Evolutionary conservation across 176 grass and related monocot genomes (phyloP).

Genomic region (Cymbopogon citratus): DNA sequence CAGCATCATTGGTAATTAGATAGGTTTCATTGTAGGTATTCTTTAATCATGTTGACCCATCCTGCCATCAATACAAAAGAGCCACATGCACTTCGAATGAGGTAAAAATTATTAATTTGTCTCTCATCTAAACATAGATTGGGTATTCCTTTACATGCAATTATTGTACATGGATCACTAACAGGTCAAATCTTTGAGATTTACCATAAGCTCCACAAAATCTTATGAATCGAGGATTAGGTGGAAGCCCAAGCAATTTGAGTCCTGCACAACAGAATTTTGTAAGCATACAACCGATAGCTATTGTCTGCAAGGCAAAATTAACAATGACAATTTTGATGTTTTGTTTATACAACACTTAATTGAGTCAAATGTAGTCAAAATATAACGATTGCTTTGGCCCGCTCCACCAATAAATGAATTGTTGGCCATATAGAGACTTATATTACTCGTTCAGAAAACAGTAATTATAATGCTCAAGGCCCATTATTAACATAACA

Average conservation of each 20-base stretch:
- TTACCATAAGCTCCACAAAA: background rate
- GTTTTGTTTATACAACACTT: background rate
- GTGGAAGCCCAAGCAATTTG: conserved; percentile 11
- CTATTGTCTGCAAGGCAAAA: background rate
- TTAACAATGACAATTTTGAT: conserved; percentile 1
- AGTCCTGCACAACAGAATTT: conserved; percentile 17
- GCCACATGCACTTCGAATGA: background rate
- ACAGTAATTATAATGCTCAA: background rate
- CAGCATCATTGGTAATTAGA: background rate
- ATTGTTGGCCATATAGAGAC: background rate
- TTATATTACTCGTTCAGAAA: background rate
- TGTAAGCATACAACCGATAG: conserved; percentile 20
- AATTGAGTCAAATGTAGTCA: background rate
- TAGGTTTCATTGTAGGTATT: background rate
- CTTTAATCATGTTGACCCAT: background rate
- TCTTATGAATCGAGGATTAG: background rate
- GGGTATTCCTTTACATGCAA: background rate
- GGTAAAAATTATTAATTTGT: background rate
- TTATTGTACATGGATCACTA: background rate
- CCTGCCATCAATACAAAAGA: background rate
- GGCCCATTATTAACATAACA: background rate
- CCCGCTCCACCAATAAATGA: background rate
- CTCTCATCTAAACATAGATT: background rate
- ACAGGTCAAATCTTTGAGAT: conserved; percentile 15
- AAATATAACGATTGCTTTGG: background rate